Evolutionary conservation across 2,329 filamentous ascomycete species (phyloP), one percentile per base, ranked within the genome.

Genomic region (Ceratocystis cacaofunesta): DNA sequence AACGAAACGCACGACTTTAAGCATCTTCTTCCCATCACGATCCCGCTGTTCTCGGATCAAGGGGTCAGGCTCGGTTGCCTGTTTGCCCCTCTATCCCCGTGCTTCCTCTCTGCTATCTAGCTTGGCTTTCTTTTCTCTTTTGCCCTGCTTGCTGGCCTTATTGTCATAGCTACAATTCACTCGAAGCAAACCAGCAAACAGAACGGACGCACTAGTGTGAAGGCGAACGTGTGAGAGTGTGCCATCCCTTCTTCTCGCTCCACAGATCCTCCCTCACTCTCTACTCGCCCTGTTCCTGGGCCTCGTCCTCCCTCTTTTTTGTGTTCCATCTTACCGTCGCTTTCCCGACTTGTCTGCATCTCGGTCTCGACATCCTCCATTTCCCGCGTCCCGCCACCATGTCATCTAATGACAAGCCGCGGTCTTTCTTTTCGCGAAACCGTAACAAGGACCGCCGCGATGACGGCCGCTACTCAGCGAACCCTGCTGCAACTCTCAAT

Each of bases 351-450:
- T 36, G 28, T 28, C 62, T 50, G 41, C 46, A 19, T 46, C 62
- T 32, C 58, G 48, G 70, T 72, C 84, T 84, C 84, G 79, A 85
- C 71, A 80, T 83, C 73, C 80, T 87, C 78, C 87, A 89, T 78
- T 90, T 92, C 78, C 36, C 36, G 10, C 36, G 36, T 81, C 87
- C 72, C 85, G 89, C 76, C 88, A 92, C 41, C 62, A 64, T 64
- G 79, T 90, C 88, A 69, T 91, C 89, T 65, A 77, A 78, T 71
- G 81, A 81, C 72, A 87, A 85, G 73, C 65, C 66, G 62, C 90
- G 87, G 69, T 90, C 96, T 79, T 96, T 96, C 78, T 91, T 90
- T 72, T 85, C 91, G 73, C 88, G 86, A 77, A 94, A 90, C 78
- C 88, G 95, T 76, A 89, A 86, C 76, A 80, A 82, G 71, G 82